These are phyloP conservation scores for Verticillium nonalfalfae DNA, from an alignment of 2,329 filamentous ascomycete species.

Conservation along the genomic window DNA sequence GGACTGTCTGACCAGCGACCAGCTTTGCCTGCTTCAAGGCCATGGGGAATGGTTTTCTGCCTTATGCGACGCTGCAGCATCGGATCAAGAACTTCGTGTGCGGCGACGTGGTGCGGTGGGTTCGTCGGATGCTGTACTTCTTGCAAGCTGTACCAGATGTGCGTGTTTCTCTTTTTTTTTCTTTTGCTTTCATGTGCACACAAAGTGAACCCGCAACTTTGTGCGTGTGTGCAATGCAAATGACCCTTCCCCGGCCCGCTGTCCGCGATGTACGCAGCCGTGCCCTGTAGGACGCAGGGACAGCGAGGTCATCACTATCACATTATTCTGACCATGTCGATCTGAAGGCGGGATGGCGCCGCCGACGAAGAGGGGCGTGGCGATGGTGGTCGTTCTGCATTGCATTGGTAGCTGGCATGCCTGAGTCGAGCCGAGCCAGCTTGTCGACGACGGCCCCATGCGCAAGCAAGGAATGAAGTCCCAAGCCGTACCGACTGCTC, in stretches of 20 bases:
- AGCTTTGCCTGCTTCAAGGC: too few relatives aligned
- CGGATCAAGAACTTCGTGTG: too few relatives aligned
- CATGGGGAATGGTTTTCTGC: too few relatives aligned
- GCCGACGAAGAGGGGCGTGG: neutral
- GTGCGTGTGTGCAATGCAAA: neutral
- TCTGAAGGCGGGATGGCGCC: neutral
- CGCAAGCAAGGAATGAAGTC: neutral
- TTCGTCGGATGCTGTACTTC: neutral
- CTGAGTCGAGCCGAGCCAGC: neutral
- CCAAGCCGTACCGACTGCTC: neutral
- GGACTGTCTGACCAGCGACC: too few relatives aligned
- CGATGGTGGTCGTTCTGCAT: neutral
- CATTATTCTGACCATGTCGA: neutral
- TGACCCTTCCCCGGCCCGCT: neutral
- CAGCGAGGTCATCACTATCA: neutral
- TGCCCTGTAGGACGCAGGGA: neutral
- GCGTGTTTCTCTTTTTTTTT: too few relatives aligned
- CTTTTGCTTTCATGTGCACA: too few relatives aligned
- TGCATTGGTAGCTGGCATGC: neutral
- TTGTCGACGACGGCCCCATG: neutral
- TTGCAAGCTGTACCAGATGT: neutral
- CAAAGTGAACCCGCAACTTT: neutral
- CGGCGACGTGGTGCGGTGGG: neutral
- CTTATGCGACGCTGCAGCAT: too few relatives aligned
- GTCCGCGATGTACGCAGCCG: neutral